Percentiles rank a stretch among this genome's conserved stretches.
These are phyloP conservation scores for Fraxinus quadrangulata DNA, from an alignment of 257 asterid species.

Conservation along the genomic window DNA sequence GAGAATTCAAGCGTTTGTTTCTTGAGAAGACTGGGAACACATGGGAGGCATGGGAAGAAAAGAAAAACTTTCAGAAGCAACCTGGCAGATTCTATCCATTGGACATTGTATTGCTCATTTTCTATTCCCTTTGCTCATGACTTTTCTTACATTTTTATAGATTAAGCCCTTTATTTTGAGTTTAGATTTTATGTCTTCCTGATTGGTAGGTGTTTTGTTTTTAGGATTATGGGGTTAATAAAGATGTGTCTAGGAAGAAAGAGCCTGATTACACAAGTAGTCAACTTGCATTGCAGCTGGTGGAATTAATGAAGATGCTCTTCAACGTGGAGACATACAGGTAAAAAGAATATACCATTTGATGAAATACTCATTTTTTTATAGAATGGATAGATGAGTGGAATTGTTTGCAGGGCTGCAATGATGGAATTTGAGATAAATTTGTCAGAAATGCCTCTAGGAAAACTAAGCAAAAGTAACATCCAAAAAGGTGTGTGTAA, in stretches of 20 bases:
- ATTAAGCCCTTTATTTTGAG: slow-evolving; percentile 4
- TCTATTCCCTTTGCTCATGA: slow-evolving; percentile 17
- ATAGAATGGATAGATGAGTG: slow-evolving; percentile 28
- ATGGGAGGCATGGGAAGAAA: slow-evolving; percentile 84
- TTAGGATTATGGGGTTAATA: slow-evolving; percentile 89
- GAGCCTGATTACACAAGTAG: slow-evolving; percentile 55
- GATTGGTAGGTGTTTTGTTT: slow-evolving; percentile 18
- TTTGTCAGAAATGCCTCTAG: slow-evolving; percentile 99
- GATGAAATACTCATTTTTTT: slow-evolving; percentile 19
- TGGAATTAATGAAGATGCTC: slow-evolving; percentile 86
- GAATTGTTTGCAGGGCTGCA: slow-evolving; percentile 73
- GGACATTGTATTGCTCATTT: slow-evolving; percentile 66
- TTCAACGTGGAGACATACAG: slow-evolving; percentile 95
- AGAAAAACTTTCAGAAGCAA: slow-evolving; percentile 69
- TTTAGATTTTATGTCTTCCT: slow-evolving; percentile 25
- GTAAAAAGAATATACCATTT: slow-evolving; percentile 35
- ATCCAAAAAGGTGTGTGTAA: slow-evolving; percentile 73
- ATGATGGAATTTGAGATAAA: slow-evolving; percentile 99
- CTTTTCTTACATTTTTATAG: slow-evolving; percentile 7
- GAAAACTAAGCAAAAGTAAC: slow-evolving; percentile 87
- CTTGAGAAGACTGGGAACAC: slow-evolving; percentile 91
- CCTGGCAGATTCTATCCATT: slow-evolving; percentile 89
- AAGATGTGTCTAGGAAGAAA: slow-evolving; percentile 56
- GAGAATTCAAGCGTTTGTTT: slow-evolving; percentile 77
- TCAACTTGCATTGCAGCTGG: slow-evolving; percentile 71